Evolutionary conservation across 805 yeast species (phyloP), one percentile per base, ranked within the genome.

Genomic region (Suhomyces prunicola): DNA sequence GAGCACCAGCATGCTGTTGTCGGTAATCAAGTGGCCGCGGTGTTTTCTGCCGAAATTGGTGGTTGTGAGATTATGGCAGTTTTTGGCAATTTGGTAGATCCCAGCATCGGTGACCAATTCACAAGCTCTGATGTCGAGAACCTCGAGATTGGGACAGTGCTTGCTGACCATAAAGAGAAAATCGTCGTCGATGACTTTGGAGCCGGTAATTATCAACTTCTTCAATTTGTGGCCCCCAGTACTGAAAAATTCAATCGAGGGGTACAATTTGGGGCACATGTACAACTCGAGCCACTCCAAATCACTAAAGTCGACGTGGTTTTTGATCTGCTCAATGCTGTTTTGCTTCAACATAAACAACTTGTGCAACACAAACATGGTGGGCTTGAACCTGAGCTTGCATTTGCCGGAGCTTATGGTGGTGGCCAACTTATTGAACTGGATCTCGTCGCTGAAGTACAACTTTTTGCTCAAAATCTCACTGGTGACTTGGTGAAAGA

Each of bases 111-210:
- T 77, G 15, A 92, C 82, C 52, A 74, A 70, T 54, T 88, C 91
- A 70, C 97, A 90, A 0, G 96, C 97, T 44, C 97, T 76, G 17
- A 92, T 69, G 63, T 92, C 97, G 45, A 92, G 70, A 29, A 79
- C 76, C 57, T 79, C 80, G 53, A 92, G 74, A 40, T 76, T 76
- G 7, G 87, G 86, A 58, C 92, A 82, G 47, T 67, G 61, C 33
- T 72, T 70, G 3, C 88, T 76, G 6, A 90, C 77, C 45, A 69
- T 58, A 4, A 73, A 69, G 52, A 92, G 66, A 51, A 82, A 78
- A 2, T 72, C 66, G 67, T 92, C 96, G 63, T 81, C 82, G 3
- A 89, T 76, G 1, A 72, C 67, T 56, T 78, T 81, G 35, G 85
- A 81, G 2, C 97, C 97, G 0, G 97, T 92, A 5, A 92, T 70